phyloP scores from a whole-genome alignment of 2,329 filamentous ascomycete species.

The Venturia effusa region DNA sequence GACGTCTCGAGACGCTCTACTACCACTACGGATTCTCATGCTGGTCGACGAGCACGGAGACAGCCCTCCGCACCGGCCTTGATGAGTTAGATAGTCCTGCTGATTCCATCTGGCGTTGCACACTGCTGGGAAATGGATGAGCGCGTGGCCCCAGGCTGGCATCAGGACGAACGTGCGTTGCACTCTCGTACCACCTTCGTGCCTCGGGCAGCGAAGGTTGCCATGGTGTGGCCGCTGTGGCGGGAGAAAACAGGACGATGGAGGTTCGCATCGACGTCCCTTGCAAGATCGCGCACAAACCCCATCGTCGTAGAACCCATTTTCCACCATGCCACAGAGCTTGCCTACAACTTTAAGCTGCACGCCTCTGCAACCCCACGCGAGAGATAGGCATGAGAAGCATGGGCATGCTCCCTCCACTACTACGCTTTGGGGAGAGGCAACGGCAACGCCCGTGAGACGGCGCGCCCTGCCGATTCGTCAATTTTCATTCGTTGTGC shows the following conservation, averaged over 20 bases:
- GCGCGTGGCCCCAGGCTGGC: background rate
- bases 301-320: background rate
- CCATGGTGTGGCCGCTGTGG: no score
- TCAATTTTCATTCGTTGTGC: background rate
- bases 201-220: background rate
- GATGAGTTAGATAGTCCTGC: constrained; percentile 1
- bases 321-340: background rate
- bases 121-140: background rate
- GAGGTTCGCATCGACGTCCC: background rate
- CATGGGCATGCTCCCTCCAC: background rate
- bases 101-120: background rate
- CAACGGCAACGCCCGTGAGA: background rate
- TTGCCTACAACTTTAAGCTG: background rate
- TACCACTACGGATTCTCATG: no score
- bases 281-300: background rate
- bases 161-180: background rate
- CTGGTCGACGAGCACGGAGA: background rate
- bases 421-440: background rate
- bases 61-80: background rate
- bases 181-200: background rate
- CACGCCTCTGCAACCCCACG: background rate
- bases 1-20: no score
- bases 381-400: background rate
- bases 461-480: background rate
- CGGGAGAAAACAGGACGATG: no score